Evolutionary conservation across 2,329 filamentous ascomycete species (phyloP), one percentile per base, ranked within the genome.

Genomic region (Phaeosphaeria sp.): DNA sequence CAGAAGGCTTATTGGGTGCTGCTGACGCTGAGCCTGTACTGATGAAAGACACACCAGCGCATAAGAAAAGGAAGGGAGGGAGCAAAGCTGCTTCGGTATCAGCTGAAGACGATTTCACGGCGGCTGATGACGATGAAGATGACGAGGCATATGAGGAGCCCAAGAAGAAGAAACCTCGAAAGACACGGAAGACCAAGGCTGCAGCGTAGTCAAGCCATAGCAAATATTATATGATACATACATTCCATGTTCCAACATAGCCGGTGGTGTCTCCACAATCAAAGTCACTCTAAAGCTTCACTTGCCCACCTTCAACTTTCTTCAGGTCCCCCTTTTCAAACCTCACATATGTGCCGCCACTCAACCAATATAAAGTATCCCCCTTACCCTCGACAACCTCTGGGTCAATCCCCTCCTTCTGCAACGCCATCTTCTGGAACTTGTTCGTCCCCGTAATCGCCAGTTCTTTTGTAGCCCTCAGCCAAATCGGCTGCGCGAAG

Each of bases 391-490:
- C 75, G 9, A 81, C 78, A 13, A 63, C 63, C 0, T 69, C 65
- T 0, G 77, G 65, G 48, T 82, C 74, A 46, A 82, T 77, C 0
- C 80, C 81, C 27, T 82, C 77, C 11, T 71, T 64, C 49, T 78
- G 72, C 30, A 82, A 64, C 2, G 68, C 61, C 18, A 74, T 72
- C 56, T 83, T 83, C 66, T 81, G 80, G 46, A 80, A 66, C 68
- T 83, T 82, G 66, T 80, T 78, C 27, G 80, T 82, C 1, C 76
- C 79, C n/a, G 80, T 82, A 18, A 77, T 78, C 33, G 78, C 76
- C 57, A 81, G 72, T 42, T 72, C 62, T 51, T 58, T 67, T 0
- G 74, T 78, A 0, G 81, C 56, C 6, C 81, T 59, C 1, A 83
- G 18, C 65, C 81, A 83, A 0, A 81, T 56, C 1, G 81, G 81